Evolutionary conservation across 1,284 basidiomycete species (phyloP), one percentile per base, ranked within the genome.

Genomic region (Moniliella sp.): DNA sequence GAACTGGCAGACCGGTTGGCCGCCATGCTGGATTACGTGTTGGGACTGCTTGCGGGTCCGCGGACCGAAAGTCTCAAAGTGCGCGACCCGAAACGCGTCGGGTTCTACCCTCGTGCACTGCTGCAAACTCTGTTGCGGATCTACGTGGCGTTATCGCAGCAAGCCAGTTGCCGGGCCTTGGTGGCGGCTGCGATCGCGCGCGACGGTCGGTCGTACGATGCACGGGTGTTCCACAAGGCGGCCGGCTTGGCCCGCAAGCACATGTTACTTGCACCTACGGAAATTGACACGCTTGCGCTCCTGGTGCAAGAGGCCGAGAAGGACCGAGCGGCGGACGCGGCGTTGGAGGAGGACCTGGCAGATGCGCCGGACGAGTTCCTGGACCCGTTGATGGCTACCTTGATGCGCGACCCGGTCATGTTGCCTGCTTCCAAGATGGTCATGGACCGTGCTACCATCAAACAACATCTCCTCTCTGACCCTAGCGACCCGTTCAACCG

Each of bases 1-100:
- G 91, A 99, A 63, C 93, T 99, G 35, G 82, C 97, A 17, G 78
- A 88, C 54, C 73, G 80, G 25, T 69, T 99, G 11, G 88, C 91
- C 3, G 86, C 86, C 0, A 94, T 94, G 80, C 65, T 99, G 46
- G 79, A 93, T 60, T 88, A 88, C 65, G 94, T 94, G 53, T 67
- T 99, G 15, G 74, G 78, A 32, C 75, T 76, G 4, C 73, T 99
- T 16, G 81, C 77, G 15, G 91, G 91, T 0, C 82, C 84, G 2
- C 71, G 70, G 39, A 82, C 74, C 56, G 59, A 62, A 40, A 74
- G 86, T 18, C 70, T 99, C 14, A 76, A 72, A 44, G 80, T 97
- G 34, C 70, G 75, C 43, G 76, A 94, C 34, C 75, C 76, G 5
- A 79, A 88, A 46, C 81, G 82, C 60, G 79, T 80, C 61, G 73